Evolutionary conservation across 257 asterid species (phyloP).

Genomic region (Nicotiana tomentosiformis): DNA sequence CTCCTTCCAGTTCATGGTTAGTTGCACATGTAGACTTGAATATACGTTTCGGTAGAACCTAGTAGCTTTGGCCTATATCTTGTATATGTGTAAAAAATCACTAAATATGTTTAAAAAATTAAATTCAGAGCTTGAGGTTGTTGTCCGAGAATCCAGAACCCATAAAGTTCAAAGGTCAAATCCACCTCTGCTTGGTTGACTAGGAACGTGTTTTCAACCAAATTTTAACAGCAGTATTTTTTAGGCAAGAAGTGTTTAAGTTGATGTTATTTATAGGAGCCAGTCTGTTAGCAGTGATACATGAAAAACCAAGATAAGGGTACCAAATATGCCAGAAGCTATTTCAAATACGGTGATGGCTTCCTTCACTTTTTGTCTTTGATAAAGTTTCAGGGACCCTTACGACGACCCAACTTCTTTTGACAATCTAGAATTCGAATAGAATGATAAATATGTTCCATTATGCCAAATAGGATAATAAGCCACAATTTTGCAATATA

Average conservation of each 20-base stretch:
- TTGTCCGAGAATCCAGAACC: too few species aligned
- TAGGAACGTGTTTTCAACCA: not conserved
- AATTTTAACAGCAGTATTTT: not conserved
- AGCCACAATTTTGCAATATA: not conserved
- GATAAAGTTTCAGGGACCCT: not conserved
- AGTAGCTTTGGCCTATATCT: too few species aligned
- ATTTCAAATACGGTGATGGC: not conserved
- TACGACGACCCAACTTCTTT: not conserved
- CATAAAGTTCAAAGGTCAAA: too few species aligned
- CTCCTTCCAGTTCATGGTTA: not conserved
- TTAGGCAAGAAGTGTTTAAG: not conserved
- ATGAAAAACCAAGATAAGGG: not conserved
- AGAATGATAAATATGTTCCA: not conserved
- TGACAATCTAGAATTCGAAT: not conserved
- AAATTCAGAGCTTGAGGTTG: too few species aligned
- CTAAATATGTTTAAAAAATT: too few species aligned
- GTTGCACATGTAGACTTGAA: too few species aligned
- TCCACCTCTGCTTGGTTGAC: not conserved
- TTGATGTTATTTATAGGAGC: not conserved
- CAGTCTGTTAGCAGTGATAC: not conserved
- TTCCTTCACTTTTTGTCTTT: not conserved
- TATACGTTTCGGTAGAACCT: too few species aligned
- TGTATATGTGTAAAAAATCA: too few species aligned
- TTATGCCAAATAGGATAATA: not conserved
- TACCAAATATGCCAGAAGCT: not conserved